Evolutionary conservation across 2,329 filamentous ascomycete genomes (phyloP).

Genomic region (Neophaeococcomyces aloes): DNA sequence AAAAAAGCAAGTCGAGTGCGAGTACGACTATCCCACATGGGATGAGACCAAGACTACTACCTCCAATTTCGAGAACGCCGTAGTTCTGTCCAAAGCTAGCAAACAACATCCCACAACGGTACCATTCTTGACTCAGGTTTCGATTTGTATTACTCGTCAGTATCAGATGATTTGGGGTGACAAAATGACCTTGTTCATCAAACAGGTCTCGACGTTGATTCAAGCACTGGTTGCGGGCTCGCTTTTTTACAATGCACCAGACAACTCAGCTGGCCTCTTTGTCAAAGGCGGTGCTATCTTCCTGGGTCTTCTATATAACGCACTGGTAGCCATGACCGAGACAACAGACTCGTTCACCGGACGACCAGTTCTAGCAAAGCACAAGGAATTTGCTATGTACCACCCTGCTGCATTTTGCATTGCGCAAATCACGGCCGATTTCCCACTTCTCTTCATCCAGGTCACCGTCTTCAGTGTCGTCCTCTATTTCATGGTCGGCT

Average conservation of each 20-base stretch:
- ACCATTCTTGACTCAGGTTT: conserved; percentile 45
- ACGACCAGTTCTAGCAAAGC: conserved; percentile 49
- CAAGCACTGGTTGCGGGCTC: conserved; percentile 56
- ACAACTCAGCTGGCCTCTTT: conserved; percentile 50
- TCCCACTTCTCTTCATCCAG: conserved; percentile 49
- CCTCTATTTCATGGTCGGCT: conserved; percentile 54
- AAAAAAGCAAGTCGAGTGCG: conserved; percentile 40
- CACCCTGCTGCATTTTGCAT: conserved; percentile 41
- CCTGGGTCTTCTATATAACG: conserved; percentile 52
- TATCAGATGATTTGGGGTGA: conserved; percentile 58
- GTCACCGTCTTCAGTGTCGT: conserved; percentile 48
- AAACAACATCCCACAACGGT: conserved; percentile 47
- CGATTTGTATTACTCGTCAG: conserved; percentile 46
- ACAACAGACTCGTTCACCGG: conserved; percentile 54
- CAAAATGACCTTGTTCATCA: conserved; percentile 53
- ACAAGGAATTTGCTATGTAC: conserved; percentile 48
- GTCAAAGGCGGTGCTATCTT: conserved; percentile 55
- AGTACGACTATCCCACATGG: conserved; percentile 48
- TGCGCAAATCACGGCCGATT: conserved; percentile 38
- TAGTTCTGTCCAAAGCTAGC: conserved; percentile 46
- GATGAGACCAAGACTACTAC: conserved; percentile 41
- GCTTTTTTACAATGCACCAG: conserved; percentile 54
- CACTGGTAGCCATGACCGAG: conserved; percentile 54
- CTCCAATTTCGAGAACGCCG: conserved; percentile 43
- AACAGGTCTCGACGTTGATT: conserved; percentile 46